Conservation (phyloP, 1,284 basidiomycete species). For the Leccinum griseonigrum region DNA sequence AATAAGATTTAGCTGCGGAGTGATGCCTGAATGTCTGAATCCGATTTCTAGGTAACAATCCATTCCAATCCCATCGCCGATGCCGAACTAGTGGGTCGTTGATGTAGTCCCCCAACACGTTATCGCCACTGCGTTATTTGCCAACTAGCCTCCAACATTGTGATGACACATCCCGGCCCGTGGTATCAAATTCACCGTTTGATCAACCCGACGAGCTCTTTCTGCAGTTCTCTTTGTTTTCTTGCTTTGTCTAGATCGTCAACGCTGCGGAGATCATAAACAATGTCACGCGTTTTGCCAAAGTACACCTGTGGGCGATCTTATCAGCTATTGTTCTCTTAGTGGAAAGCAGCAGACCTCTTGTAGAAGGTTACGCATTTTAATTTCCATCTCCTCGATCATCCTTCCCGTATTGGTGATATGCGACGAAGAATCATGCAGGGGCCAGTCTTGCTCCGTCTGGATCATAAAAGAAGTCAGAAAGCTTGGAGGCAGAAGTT, state of each 20-base stretch:
- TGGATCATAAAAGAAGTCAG: conserved; percentile 33
- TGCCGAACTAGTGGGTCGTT: conserved; percentile 44
- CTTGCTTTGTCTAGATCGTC: conserved; percentile 84
- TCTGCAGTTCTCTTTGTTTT: conserved; percentile 84
- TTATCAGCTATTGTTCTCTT: conserved; percentile 7
- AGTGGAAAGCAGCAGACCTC: conserved; percentile 48
- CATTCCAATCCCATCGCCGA: conserved; percentile 95
- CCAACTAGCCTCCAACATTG: not conserved
- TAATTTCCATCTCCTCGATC: conserved; percentile 99
- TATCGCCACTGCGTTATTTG: conserved; percentile 3
- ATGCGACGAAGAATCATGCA: conserved; percentile 78
- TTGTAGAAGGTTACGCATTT: conserved; percentile 94
- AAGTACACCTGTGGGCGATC: conserved; percentile 77
- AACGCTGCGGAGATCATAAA: conserved; percentile 86
- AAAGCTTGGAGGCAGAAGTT: conserved; percentile 10
- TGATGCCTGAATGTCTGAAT: conserved; percentile 6
- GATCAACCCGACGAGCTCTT: conserved; percentile 91
- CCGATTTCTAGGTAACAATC: conserved; percentile 69
- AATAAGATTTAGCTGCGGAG: not conserved
- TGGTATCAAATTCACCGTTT: conserved; percentile 49
- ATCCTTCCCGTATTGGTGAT: conserved; percentile 91
- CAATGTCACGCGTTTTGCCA: conserved; percentile 95
- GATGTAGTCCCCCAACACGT: conserved; percentile 6
- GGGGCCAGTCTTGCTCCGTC: conserved; percentile 84
- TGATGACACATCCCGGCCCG: conserved; percentile 11